Evolutionary conservation across 768 basidiomycete genomes (phyloP).

Genomic region (Agrocybe praecox): DNA sequence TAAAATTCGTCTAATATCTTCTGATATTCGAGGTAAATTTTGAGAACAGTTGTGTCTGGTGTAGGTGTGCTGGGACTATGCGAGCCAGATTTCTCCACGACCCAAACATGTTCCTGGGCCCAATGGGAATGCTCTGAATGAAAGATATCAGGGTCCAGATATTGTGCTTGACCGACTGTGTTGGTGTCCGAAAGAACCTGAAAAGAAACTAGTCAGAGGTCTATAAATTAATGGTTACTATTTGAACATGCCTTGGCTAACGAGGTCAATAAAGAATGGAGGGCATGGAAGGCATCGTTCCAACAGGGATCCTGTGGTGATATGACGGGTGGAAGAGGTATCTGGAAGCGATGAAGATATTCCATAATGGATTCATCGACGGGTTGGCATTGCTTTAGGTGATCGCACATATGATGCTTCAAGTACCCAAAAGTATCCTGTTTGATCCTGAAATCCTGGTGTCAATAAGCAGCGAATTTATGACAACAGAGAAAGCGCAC

Average conservation of each 20-base stretch:
- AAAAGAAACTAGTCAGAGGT: not conserved
- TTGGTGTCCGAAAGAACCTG: not conserved
- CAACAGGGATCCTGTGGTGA: not conserved
- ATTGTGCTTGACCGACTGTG: not conserved
- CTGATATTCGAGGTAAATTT: slow-evolving; percentile 5
- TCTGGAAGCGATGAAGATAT: slow-evolving; percentile 1
- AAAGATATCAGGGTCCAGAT: slow-evolving; percentile 5
- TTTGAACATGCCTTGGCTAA: slow-evolving; percentile 7
- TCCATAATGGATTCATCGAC: not conserved
- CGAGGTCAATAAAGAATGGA: slow-evolving; percentile 11
- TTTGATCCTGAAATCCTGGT: not conserved
- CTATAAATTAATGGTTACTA: not conserved
- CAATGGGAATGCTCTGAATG: slow-evolving; percentile 18
- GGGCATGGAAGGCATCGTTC: slow-evolving; percentile 10
- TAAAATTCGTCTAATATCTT: slow-evolving; percentile 11
- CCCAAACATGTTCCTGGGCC: slow-evolving; percentile 3
- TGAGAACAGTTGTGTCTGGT: not conserved
- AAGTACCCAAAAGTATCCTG: slow-evolving; percentile 16
- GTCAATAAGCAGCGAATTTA: no score
- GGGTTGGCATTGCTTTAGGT: slow-evolving; percentile 4
- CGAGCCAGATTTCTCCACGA: not conserved
- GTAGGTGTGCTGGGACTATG: not conserved
- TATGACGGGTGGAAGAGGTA: not conserved
- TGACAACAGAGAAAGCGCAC: not conserved
- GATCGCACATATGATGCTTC: slow-evolving; percentile 12